Conservation (phyloP, 75 land plant genomes). For the Selaginella tamariscina region DNA sequence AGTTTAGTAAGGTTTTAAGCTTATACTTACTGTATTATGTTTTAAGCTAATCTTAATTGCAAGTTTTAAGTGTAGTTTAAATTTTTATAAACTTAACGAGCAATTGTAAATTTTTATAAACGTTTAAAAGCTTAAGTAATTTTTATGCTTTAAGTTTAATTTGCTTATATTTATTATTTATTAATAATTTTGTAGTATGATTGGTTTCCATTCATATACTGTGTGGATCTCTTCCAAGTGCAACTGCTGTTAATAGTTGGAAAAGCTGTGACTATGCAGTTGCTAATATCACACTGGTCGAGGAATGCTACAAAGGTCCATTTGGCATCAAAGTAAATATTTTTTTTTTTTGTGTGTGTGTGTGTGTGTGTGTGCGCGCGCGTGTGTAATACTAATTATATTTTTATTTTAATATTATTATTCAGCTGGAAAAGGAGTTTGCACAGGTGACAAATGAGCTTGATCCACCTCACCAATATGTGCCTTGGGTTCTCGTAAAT, state of each 20-base stretch:
- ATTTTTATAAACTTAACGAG: no score
- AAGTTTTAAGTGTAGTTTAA: no score
- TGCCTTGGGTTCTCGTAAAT: constrained; percentile 87
- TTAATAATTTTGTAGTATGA: constrained; percentile 28
- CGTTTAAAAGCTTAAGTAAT: no score
- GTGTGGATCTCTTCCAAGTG: constrained; percentile 28
- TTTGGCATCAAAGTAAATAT: constrained; percentile 29
- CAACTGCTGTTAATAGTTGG: constrained; percentile 30
- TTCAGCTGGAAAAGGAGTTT: constrained; percentile 63
- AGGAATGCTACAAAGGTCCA: constrained; percentile 28
- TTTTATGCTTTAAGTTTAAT: no score
- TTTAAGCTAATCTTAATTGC: no score
- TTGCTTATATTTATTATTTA: no score
- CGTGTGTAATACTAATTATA: no score
- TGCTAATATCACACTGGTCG: constrained; percentile 19
- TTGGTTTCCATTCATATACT: constrained; percentile 36
- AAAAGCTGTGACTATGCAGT: constrained; percentile 28
- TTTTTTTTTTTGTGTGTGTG: no score
- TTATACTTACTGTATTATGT: no score
- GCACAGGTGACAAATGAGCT: constrained; percentile 53
- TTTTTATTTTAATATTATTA: background rate
- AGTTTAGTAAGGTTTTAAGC: no score
- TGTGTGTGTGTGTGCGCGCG: no score
- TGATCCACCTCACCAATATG: constrained; percentile 69
- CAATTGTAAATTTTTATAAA: no score